Conservation (phyloP, 176 grass and related monocot species). For the Panicum miliaceum region DNA sequence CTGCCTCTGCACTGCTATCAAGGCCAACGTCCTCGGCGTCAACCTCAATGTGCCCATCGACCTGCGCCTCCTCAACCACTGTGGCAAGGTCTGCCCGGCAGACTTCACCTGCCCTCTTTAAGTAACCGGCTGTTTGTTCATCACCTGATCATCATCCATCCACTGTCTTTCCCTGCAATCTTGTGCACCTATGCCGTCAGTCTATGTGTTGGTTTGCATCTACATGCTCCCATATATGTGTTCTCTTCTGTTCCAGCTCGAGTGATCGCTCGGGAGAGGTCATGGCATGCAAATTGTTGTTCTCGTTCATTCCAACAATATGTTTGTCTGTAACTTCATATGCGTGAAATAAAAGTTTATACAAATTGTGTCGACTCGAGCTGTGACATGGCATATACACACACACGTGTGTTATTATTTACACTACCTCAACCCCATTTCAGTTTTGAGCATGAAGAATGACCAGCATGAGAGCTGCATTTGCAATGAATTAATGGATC, state of each 20-base stretch:
- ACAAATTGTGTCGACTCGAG: neutral
- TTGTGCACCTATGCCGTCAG: neutral
- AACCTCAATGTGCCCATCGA: conserved; percentile 53
- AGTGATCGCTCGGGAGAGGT: neutral
- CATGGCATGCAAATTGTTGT: neutral
- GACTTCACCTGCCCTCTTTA: conserved; percentile 57
- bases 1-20: conserved; percentile 36
- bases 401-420: neutral
- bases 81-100: conserved; percentile 57
- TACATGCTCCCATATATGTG: neutral
- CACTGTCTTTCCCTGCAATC: neutral
- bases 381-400: neutral
- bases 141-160: neutral
- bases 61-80: conserved; percentile 63
- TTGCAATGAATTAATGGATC: neutral
- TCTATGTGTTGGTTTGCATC: neutral
- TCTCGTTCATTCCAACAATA: neutral
- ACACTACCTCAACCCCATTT: neutral
- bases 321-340: neutral
- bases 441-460: neutral
- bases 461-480: neutral
- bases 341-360: neutral
- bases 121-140: neutral
- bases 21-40: conserved; percentile 54
- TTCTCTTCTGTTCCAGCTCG: neutral